Conservation (phyloP, 495 filamentous ascomycete genomes). For the Immersiella caudata region DNA sequence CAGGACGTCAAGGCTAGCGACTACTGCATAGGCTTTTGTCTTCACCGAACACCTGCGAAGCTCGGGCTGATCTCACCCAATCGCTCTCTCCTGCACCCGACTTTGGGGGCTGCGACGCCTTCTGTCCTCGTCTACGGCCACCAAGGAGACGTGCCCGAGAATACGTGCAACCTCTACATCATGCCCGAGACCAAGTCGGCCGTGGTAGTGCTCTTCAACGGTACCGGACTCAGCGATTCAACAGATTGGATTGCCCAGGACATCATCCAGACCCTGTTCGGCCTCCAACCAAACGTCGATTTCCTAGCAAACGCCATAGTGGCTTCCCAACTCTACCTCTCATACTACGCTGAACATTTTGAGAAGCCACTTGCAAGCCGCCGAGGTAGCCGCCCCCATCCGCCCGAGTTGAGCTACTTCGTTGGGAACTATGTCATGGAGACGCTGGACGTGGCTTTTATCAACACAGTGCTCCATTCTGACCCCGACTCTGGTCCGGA, state of each 20-base stretch:
- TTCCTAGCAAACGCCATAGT: not conserved
- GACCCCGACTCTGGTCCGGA: not conserved
- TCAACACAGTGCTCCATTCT: not conserved
- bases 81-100: constrained; percentile 2
- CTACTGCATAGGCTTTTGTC: constrained; percentile 12
- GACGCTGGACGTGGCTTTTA: not conserved
- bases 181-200: not conserved
- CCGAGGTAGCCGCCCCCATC: not conserved
- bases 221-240: not conserved
- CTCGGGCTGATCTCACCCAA: constrained; percentile 14
- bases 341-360: not conserved
- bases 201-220: constrained; percentile 3
- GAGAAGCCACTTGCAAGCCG: not conserved
- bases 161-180: not conserved
- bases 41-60: constrained; percentile 8
- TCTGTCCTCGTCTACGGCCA: constrained; percentile 7
- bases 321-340: not conserved
- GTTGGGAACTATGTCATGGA: not conserved
- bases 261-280: constrained; percentile 4
- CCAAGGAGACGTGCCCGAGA: constrained; percentile 1
- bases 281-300: constrained; percentile 5
- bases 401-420: not conserved
- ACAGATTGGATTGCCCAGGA: not conserved
- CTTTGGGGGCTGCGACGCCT: not conserved
- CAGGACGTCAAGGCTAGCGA: not conserved